These are phyloP conservation scores for Neotropicomus parvogracilis DNA, from an alignment of 1,284 basidiomycete species.

Conservation along the genomic window DNA sequence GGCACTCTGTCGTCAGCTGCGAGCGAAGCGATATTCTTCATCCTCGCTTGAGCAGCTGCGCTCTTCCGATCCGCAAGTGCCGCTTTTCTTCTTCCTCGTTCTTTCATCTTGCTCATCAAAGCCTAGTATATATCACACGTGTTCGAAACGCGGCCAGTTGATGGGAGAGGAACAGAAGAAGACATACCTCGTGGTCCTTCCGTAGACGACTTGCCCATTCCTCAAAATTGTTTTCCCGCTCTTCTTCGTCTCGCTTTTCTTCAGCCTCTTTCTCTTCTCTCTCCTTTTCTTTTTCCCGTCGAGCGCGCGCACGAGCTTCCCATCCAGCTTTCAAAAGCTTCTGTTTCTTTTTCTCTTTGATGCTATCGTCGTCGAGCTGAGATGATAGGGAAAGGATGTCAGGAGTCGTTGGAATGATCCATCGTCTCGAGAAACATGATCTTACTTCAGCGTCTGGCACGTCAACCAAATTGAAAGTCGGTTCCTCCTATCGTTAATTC, in stretches of 20 bases:
- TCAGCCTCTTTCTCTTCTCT: constrained; percentile 72
- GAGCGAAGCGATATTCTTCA: constrained; percentile 94
- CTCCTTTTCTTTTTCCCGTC: constrained; percentile 88
- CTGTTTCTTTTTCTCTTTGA: constrained; percentile 96
- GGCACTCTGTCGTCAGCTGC: constrained; percentile 79
- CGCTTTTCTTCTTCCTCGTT: constrained; percentile 76
- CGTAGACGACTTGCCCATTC: constrained; percentile 74
- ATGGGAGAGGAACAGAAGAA: neutral
- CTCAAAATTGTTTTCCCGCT: constrained; percentile 65
- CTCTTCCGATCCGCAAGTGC: constrained; percentile 91
- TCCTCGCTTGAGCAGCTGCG: constrained; percentile 90
- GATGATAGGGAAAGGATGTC: too few relatives aligned
- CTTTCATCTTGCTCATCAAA: constrained; percentile 83
- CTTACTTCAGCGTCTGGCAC: constrained; percentile 83
- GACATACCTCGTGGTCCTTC: constrained; percentile 71
- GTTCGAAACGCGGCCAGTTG: neutral
- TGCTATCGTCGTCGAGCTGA: constrained; percentile 84
- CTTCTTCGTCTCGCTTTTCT: constrained; percentile 73
- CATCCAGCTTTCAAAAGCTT: constrained; percentile 92
- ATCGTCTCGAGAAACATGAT: neutral
- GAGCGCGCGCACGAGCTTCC: constrained; percentile 83
- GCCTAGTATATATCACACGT: constrained; percentile 40
- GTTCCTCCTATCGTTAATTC: constrained; percentile 59
- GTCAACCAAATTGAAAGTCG: constrained; percentile 86
- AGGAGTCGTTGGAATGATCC: neutral